phyloP scores from a whole-genome alignment of 2,329 filamentous ascomycete genomes.

The Alternaria gansuensis region DNA sequence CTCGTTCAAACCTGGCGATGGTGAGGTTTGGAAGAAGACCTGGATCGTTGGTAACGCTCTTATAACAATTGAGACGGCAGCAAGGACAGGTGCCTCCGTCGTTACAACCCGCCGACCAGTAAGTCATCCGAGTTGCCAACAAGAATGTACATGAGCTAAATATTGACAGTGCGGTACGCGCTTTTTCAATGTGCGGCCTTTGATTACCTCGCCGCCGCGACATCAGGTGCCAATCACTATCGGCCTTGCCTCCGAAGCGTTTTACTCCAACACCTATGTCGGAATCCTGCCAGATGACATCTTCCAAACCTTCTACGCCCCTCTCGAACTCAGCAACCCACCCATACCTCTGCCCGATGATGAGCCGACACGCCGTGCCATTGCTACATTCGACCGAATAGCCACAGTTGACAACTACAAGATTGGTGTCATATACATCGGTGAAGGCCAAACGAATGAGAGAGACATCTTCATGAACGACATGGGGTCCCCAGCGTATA shows the following conservation, averaged over 20 bases:
- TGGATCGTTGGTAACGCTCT: slow-evolving; percentile 80
- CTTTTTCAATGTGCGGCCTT: slow-evolving; percentile 52
- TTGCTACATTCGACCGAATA: slow-evolving; percentile 83
- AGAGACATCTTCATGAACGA: slow-evolving; percentile 86
- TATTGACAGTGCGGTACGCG: slow-evolving; percentile 52
- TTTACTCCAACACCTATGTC: slow-evolving; percentile 62
- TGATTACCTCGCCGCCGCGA: slow-evolving; percentile 50
- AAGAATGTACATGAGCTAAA: slow-evolving; percentile 22
- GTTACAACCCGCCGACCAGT: slow-evolving; percentile 76
- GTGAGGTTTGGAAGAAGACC: slow-evolving; percentile 70
- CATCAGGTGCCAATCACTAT: slow-evolving; percentile 55
- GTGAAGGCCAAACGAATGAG: slow-evolving; percentile 83
- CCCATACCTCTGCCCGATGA: slow-evolving; percentile 79
- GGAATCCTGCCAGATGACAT: slow-evolving; percentile 77
- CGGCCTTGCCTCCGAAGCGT: slow-evolving; percentile 52
- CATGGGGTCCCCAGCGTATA: slow-evolving; percentile 86
- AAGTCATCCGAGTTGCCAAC: slow-evolving; percentile 62
- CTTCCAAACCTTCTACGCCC: slow-evolving; percentile 73
- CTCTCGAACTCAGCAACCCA: slow-evolving; percentile 59
- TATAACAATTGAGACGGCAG: slow-evolving; percentile 76
- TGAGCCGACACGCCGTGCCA: slow-evolving; percentile 75
- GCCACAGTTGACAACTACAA: slow-evolving; percentile 95
- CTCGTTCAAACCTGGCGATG: slow-evolving; percentile 72
- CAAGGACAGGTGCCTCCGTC: slow-evolving; percentile 71
- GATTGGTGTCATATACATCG: slow-evolving; percentile 92